A percentile compares a stretch with the other conserved stretches of the same genome.
phyloP scores from a whole-genome alignment of 139 green algal species.

The Pleodorina starrii region DNA sequence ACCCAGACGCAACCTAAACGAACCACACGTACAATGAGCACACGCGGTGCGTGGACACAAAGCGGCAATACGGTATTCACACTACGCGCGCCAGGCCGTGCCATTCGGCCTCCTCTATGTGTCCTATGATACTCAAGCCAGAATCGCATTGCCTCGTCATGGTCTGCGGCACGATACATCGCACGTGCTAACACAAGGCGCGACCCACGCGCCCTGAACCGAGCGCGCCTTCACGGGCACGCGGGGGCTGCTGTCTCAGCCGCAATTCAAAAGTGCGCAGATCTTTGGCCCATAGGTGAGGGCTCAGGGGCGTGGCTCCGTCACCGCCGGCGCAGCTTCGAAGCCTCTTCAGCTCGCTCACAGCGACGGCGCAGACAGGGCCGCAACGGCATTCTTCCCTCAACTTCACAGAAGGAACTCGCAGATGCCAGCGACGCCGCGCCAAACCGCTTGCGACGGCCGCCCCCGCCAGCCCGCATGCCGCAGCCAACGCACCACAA shows the following conservation, averaged over 20 bases:
- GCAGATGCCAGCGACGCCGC: too few relatives aligned
- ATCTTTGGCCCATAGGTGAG: too few relatives aligned
- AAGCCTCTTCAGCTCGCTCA: too few relatives aligned
- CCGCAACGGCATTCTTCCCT: neutral
- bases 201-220: neutral
- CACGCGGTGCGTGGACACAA: neutral
- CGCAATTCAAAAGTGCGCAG: too few relatives aligned
- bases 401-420: neutral
- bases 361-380: neutral
- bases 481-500: too few relatives aligned
- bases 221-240: too few relatives aligned
- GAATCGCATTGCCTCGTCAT: too few relatives aligned
- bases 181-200: neutral
- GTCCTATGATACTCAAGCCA: neutral
- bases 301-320: too few relatives aligned
- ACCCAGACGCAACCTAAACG: too few relatives aligned
- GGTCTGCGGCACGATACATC: neutral
- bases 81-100: neutral
- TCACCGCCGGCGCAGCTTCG: too few relatives aligned
- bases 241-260: neutral
- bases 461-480: too few relatives aligned
- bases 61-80: neutral
- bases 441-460: too few relatives aligned
- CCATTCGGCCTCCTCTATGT: slow-evolving; percentile 6
- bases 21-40: neutral